These are phyloP conservation scores for Curvularia sp. DNA, from an alignment of 2,329 filamentous ascomycete species.

Conservation along the genomic window DNA sequence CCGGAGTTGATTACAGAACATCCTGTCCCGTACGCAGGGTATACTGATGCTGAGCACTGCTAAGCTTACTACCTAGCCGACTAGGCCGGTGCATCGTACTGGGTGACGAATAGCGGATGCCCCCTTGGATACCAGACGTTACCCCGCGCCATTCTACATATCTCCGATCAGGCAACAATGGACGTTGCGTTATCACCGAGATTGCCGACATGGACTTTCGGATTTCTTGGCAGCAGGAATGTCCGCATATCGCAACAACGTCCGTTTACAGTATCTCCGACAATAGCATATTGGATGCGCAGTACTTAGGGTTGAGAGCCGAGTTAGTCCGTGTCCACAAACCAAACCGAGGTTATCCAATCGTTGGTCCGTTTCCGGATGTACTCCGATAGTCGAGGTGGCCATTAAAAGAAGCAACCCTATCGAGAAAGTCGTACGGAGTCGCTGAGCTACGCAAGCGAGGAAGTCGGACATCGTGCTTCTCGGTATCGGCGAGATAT, in stretches of 20 bases:
- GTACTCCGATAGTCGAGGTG: not conserved
- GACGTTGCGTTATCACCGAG: not conserved
- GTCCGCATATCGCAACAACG: not conserved
- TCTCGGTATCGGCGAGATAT: not conserved
- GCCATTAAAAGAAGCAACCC: not conserved
- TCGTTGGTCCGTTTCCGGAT: not conserved
- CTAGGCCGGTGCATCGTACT: not conserved
- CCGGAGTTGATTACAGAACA: not conserved
- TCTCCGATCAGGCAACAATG: not conserved
- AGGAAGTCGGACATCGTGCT: not conserved
- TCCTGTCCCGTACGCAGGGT: not conserved
- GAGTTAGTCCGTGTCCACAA: not conserved
- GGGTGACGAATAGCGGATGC: not conserved
- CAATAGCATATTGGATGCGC: not conserved
- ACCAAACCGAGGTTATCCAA: not conserved
- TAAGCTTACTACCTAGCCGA: not conserved
- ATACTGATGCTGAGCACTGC: too few relatives aligned
- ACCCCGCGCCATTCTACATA: not conserved
- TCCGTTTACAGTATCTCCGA: not conserved
- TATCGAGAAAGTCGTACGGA: not conserved
- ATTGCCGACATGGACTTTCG: not conserved
- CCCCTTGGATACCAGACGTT: not conserved
- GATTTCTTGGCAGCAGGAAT: conserved; percentile 7
- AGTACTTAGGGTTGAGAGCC: not conserved
- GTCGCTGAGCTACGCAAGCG: not conserved